Conservation (phyloP, 163 green algal species). For the Chlorella variabilis region DNA sequence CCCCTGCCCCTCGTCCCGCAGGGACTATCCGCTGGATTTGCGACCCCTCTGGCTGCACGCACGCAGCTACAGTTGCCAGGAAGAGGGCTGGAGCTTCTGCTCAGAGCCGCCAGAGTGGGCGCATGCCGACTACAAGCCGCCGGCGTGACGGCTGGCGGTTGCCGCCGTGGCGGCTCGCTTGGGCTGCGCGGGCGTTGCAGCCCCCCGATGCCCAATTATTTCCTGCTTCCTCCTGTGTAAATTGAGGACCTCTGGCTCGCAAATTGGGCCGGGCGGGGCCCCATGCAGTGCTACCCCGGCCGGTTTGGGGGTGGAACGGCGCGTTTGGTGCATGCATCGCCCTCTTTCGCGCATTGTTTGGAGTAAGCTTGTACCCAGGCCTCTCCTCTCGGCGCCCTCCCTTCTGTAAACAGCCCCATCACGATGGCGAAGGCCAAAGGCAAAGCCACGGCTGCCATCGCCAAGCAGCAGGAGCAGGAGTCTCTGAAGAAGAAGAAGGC, state of each 20-base stretch:
- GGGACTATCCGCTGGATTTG: constrained; percentile 60
- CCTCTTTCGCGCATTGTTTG: neutral
- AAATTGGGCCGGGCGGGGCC: neutral
- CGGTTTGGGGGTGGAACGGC: neutral
- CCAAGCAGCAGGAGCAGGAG: constrained; percentile 30
- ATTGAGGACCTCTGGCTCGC: neutral
- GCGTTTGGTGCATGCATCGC: neutral
- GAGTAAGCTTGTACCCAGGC: too few species aligned
- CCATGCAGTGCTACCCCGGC: neutral
- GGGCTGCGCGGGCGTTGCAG: too few species aligned
- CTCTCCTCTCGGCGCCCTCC: too few species aligned
- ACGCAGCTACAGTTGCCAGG: constrained; percentile 43
- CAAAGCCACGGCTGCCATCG: constrained; percentile 7
- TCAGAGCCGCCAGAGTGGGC: constrained; percentile 58
- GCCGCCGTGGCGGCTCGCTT: too few species aligned
- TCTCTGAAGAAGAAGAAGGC: constrained; percentile 34
- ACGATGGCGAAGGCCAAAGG: constrained; percentile 8
- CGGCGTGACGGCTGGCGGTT: neutral
- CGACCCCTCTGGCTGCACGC: constrained; percentile 67
- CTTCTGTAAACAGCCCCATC: too few species aligned
- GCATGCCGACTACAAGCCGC: neutral
- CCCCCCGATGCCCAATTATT: too few species aligned
- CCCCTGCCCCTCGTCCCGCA: neutral
- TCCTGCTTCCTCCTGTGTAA: neutral
- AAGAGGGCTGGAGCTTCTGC: constrained; percentile 50